Conservation (phyloP, 805 yeast species). For the Lipomyces lipofer region DNA sequence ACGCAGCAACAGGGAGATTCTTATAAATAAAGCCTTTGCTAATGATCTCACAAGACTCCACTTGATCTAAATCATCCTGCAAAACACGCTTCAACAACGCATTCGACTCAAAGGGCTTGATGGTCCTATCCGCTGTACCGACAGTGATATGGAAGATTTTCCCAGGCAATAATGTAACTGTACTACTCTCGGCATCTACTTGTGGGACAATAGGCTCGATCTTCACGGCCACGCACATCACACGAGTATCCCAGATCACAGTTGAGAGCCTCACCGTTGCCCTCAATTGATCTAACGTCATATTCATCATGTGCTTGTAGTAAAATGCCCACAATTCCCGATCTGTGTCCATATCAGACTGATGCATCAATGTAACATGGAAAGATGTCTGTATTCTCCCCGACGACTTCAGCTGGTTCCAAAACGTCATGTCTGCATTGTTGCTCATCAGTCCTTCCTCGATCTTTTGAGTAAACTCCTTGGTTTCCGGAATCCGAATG, state of each 20-base stretch:
- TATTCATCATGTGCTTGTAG: not conserved
- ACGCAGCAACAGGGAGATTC: not conserved
- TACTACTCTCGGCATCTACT: conserved; percentile 51
- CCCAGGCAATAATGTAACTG: conserved; percentile 53
- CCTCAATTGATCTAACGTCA: not conserved
- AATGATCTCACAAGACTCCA: conserved; percentile 2
- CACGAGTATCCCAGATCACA: conserved; percentile 12
- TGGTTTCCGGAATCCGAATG: conserved; percentile 10
- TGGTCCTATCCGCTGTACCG: conserved; percentile 53
- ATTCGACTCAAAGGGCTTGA: conserved; percentile 58
- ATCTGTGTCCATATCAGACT: conserved; percentile 13
- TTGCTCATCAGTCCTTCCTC: conserved; percentile 23
- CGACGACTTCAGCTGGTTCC: conserved; percentile 23
- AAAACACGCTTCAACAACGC: not conserved
- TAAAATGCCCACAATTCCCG: conserved; percentile 27
- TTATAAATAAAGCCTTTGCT: not conserved
- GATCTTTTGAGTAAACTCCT: conserved; percentile 1
- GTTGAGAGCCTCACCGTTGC: conserved; percentile 8
- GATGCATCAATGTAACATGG: conserved; percentile 69
- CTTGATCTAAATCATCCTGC: not conserved
- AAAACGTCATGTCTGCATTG: conserved; percentile 20
- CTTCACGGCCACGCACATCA: conserved; percentile 44
- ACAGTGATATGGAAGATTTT: conserved; percentile 68
- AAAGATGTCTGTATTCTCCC: conserved; percentile 54
- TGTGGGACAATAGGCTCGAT: conserved; percentile 52